Conservation (phyloP, 2,329 filamentous ascomycete genomes). For the Hansfordia pulvinata region DNA sequence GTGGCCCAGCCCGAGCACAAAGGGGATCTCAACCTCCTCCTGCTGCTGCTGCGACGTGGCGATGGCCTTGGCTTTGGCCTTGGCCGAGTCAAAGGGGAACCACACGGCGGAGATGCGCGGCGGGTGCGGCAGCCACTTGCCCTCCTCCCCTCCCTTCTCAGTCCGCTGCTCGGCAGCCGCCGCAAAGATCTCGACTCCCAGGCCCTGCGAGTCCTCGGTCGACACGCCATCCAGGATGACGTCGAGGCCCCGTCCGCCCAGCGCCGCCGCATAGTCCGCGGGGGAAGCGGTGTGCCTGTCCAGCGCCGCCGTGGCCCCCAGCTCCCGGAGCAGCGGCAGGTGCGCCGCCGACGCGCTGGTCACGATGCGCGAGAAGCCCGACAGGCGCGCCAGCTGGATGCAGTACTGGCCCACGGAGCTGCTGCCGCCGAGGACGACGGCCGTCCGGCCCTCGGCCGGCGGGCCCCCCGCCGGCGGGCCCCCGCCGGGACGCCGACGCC, state of each 20-base stretch:
- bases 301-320: constrained; percentile 15
- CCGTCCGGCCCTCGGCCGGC: constrained; percentile 8
- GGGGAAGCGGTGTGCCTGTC: constrained; percentile 7
- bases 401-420: constrained; percentile 20
- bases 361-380: constrained; percentile 17
- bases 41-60: not conserved
- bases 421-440: constrained; percentile 19
- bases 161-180: too few relatives aligned
- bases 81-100: too few relatives aligned
- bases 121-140: too few relatives aligned
- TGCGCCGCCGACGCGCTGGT: constrained; percentile 16
- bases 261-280: constrained; percentile 11
- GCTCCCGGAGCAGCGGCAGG: constrained; percentile 6
- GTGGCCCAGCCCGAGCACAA: not conserved
- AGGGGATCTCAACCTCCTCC: not conserved
- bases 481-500: too few relatives aligned
- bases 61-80: not conserved
- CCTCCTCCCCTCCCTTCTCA: too few relatives aligned
- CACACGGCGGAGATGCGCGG: too few relatives aligned
- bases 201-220: constrained; percentile 12
- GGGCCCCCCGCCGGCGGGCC: too few relatives aligned
- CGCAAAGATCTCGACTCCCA: constrained; percentile 16
- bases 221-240: constrained; percentile 19
- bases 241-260: constrained; percentile 12
- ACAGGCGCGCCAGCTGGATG: constrained; percentile 18